Evolutionary conservation across 2,329 filamentous ascomycete genomes (phyloP).

Genomic region (Paracorniculantispora psalliotae): DNA sequence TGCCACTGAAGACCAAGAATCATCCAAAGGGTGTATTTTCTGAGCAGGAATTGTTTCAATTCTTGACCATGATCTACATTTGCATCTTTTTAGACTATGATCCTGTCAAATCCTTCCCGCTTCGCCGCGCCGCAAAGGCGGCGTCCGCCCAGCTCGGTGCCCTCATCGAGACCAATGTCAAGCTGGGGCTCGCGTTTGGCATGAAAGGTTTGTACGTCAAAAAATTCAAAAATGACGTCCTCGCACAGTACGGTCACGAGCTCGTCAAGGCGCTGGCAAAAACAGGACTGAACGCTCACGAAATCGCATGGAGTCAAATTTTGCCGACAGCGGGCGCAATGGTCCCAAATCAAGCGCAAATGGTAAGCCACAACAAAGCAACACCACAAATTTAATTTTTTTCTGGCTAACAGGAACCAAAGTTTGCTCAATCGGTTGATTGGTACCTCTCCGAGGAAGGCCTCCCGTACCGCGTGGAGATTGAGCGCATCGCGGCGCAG

Average conservation of each 20-base stretch:
- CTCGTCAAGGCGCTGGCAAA: slow-evolving; percentile 62
- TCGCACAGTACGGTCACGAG: slow-evolving; percentile 60
- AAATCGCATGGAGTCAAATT: slow-evolving; percentile 68
- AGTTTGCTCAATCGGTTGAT: slow-evolving; percentile 8
- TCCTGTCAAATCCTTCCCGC: slow-evolving; percentile 59
- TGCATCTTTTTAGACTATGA: slow-evolving; percentile 64
- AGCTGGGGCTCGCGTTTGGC: slow-evolving; percentile 24
- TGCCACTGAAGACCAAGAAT: slow-evolving; percentile 60
- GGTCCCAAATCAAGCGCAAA: slow-evolving; percentile 65
- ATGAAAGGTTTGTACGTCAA: slow-evolving; percentile 44
- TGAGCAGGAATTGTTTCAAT: slow-evolving; percentile 54
- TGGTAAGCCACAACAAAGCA: slow-evolving; percentile 40
- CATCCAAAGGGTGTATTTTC: slow-evolving; percentile 55
- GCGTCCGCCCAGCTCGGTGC: slow-evolving; percentile 55
- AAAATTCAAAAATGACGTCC: slow-evolving; percentile 44
- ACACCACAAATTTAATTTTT: neutral
- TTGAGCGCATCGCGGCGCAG: slow-evolving; percentile 54
- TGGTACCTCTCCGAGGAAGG: slow-evolving; percentile 24
- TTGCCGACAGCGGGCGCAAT: slow-evolving; percentile 62
- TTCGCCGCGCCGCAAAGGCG: slow-evolving; percentile 53
- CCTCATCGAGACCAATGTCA: slow-evolving; percentile 60
- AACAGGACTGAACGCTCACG: slow-evolving; percentile 54
- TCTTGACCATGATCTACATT: slow-evolving; percentile 61
- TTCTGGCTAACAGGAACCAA: neutral
- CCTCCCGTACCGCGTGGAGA: slow-evolving; percentile 50